Percentiles rank a stretch among this genome's conserved stretches.
These are phyloP conservation scores for Fusarium sp. DNA, from an alignment of 2,329 filamentous ascomycete genomes.

Conservation along the genomic window DNA sequence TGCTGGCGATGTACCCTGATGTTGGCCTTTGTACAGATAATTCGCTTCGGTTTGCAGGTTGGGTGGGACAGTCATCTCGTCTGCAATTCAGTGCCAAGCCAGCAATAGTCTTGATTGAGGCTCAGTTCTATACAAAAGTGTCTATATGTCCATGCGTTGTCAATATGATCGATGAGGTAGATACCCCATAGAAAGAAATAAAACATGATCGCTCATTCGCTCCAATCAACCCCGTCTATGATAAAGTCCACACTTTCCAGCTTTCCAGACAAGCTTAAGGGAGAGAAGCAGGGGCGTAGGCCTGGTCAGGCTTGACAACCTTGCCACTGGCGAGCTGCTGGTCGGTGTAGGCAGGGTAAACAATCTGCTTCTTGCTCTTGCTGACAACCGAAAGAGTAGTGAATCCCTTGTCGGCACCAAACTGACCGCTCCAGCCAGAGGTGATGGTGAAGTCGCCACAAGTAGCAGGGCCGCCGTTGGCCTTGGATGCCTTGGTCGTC, in stretches of 20 bases:
- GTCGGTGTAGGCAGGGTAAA: constrained; percentile 66
- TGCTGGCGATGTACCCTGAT: neutral
- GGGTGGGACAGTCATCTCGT: neutral
- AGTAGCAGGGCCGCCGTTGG: constrained; percentile 51
- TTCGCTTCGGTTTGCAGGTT: neutral
- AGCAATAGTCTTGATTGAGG: neutral
- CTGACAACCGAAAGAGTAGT: constrained; percentile 62
- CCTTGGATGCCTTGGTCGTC: constrained; percentile 47
- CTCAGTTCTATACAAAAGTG: neutral
- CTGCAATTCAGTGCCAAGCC: neutral
- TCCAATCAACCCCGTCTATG: neutral
- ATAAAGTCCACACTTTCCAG: neutral
- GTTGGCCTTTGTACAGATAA: neutral
- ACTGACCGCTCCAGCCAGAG: constrained; percentile 67
- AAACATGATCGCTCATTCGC: neutral
- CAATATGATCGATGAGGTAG: neutral
- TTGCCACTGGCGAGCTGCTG: constrained; percentile 57
- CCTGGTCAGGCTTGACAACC: constrained; percentile 61
- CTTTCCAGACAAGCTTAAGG: too few species aligned
- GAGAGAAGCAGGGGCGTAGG: constrained; percentile 50
- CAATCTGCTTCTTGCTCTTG: constrained; percentile 54
- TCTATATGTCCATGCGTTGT: neutral
- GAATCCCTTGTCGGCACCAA: constrained; percentile 63
- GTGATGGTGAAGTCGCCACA: constrained; percentile 64
- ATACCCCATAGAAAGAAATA: neutral